phyloP scores from a whole-genome alignment of 73 alveolate species.

The Effrenium voratum region DNA sequence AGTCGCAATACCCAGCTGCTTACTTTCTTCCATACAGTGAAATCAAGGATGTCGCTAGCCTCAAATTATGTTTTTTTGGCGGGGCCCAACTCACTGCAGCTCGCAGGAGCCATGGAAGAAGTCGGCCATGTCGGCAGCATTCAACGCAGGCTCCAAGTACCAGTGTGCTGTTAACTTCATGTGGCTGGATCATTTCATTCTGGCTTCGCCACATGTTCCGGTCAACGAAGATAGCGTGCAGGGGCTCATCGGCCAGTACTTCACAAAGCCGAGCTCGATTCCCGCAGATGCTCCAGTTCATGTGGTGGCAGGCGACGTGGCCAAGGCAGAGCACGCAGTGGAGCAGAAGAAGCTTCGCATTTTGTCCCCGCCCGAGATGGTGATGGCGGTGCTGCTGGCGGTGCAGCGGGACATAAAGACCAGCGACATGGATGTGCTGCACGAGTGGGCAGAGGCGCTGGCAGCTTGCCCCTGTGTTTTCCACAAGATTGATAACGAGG shows the following conservation, averaged over 20 bases:
- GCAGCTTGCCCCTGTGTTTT: neutral
- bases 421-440: neutral
- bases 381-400: neutral
- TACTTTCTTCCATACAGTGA: too few species aligned
- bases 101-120: too few species aligned
- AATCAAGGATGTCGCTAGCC: too few species aligned
- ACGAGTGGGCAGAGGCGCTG: neutral
- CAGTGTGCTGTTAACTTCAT: neutral
- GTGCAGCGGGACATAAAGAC: neutral
- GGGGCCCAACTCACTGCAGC: too few species aligned
- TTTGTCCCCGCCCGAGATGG: conserved; percentile 1
- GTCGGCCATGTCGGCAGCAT: neutral
- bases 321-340: neutral
- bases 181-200: neutral
- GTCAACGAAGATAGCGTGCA: neutral
- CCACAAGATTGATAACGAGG: neutral
- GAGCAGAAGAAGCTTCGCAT: neutral
- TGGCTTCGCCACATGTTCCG: neutral
- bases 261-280: neutral
- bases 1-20: too few species aligned
- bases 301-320: neutral
- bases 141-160: neutral
- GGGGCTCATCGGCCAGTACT: neutral
- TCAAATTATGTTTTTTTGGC: too few species aligned
- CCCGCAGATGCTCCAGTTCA: neutral